Evolutionary conservation across 148 eudicot genomes (phyloP), one percentile per base, ranked within the genome.

Genomic region (Limonium bicolor): DNA sequence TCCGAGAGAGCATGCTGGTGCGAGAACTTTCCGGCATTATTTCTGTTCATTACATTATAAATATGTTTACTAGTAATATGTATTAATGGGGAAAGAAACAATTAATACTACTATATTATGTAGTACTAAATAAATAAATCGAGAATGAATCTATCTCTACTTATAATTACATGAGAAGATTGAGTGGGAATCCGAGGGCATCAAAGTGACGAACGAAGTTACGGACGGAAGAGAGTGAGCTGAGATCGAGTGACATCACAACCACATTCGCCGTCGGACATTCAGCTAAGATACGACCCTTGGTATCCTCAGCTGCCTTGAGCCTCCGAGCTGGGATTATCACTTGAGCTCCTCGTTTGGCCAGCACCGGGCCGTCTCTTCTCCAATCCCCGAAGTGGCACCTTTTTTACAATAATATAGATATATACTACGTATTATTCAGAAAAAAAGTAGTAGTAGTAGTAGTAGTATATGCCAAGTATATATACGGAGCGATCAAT

Each of bases 321-420:
- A 47, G 53, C 58, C 49, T 75, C 54, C 97, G 66, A 24, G 77
- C 93, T 35, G 97, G 95, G 2, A 90, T 22, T 5, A 90, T 51
- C 0, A 90, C 58, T 58, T 87, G 42, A 0, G 75, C 87, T 2
- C 97, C 93, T 7, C 82, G 67, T 72, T 72, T 80, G 0, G 97
- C 97, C 53, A 90, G 36, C 15, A 75, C 93, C 87, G 60, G 4
- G 97, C 97, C 53, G 97, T 80, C 55, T 90, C 95, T 0, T 83
- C 87, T 28, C 97, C 97, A 5, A 90, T 90, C 13, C 97, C 97
- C 3, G 95, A 90, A 41, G 95, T 90, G n/a, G 93, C 97, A 17
- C 97, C 94, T 83, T 8, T 32, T 14, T 27, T 8, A 7, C 26
- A 28, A 29, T 2, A 6, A 17, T 14, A 14, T 4, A 21, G 24